Percentiles rank a stretch among this genome's conserved stretches.
Evolutionary conservation across 768 basidiomycete species (phyloP).

Genomic region (Termitomyces sp.): DNA sequence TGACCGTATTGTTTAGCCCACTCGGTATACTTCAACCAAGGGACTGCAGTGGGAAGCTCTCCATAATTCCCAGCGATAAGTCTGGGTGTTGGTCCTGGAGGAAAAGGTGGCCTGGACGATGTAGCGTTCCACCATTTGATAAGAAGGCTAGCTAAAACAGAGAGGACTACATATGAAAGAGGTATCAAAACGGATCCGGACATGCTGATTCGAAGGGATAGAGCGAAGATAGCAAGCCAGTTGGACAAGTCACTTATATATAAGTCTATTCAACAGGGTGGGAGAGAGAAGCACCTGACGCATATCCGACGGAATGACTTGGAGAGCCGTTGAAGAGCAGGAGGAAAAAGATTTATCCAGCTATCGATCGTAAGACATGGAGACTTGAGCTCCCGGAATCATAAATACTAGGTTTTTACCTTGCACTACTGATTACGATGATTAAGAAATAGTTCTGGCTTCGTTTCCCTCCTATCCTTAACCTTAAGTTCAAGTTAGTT

Average conservation of each 20-base stretch:
- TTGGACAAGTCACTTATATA: not conserved
- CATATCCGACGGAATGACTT: not conserved
- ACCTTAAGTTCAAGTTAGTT: no score
- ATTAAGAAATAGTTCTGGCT: no score
- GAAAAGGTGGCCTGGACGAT: not conserved
- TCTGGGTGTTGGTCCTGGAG: not conserved
- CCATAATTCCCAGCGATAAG: not conserved
- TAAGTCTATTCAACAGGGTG: not conserved
- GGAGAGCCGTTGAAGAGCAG: not conserved
- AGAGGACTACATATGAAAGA: not conserved
- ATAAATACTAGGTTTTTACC: no score
- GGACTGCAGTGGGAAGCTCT: not conserved
- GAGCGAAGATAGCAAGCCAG: not conserved
- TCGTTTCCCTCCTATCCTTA: no score
- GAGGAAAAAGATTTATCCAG: not conserved
- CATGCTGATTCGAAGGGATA: not conserved
- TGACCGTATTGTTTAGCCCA: conserved; percentile 2
- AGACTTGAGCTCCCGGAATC: no score
- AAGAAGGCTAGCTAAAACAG: not conserved
- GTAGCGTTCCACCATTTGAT: not conserved
- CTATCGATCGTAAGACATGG: no score
- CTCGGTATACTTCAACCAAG: not conserved
- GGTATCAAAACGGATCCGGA: not conserved
- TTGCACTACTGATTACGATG: no score
- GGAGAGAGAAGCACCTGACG: not conserved